Conservation (phyloP, 2,329 filamentous ascomycete species). For the Aaosphaeria arxii region DNA sequence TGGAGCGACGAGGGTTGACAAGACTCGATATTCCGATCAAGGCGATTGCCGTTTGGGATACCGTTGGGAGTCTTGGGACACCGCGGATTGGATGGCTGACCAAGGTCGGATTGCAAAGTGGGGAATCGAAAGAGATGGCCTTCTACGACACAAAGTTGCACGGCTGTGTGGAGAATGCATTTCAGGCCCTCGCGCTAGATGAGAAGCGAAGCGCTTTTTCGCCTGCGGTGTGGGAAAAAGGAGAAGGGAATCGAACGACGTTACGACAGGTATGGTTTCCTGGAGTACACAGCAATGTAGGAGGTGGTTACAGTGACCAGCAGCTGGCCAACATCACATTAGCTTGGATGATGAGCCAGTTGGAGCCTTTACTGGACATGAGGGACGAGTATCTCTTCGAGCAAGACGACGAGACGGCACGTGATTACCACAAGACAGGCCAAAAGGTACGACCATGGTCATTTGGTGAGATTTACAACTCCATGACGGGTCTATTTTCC, state of each 20-base stretch:
- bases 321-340: constrained; percentile 52
- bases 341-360: constrained; percentile 57
- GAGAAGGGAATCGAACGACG: constrained; percentile 41
- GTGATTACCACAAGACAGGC: constrained; percentile 43
- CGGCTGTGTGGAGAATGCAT: constrained; percentile 50
- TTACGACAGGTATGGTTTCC: constrained; percentile 57
- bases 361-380: constrained; percentile 48
- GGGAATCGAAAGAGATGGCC: constrained; percentile 36
- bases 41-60: constrained; percentile 50
- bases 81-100: constrained; percentile 44
- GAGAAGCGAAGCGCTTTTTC: constrained; percentile 51
- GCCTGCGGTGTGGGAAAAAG: constrained; percentile 53
- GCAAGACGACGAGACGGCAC: constrained; percentile 44
- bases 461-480: constrained; percentile 46
- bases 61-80: constrained; percentile 46
- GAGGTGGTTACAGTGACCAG: constrained; percentile 45
- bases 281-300: constrained; percentile 52
- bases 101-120: constrained; percentile 31
- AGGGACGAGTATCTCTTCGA: constrained; percentile 47
- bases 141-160: constrained; percentile 49
- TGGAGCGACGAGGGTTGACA: constrained; percentile 34
- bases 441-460: constrained; percentile 46
- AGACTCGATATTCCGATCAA: constrained; percentile 39
- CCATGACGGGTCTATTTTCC: constrained; percentile 45
- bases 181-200: constrained; percentile 55